Evolutionary conservation across 495 filamentous ascomycete genomes (phyloP), one percentile per base, ranked within the genome.

Genomic region (Hyaloscypha hepaticicola): DNA sequence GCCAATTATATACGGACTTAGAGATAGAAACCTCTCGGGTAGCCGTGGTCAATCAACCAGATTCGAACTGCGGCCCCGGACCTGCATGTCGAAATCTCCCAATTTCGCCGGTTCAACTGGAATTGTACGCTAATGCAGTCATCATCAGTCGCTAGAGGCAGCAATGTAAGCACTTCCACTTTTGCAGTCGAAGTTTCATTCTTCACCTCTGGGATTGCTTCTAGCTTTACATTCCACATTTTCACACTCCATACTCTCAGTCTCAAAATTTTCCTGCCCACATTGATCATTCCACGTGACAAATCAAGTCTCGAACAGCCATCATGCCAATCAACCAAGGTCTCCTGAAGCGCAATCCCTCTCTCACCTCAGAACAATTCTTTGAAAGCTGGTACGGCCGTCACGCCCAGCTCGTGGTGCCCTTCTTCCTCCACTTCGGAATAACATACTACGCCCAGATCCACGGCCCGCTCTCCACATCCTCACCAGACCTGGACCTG

Each of bases 331-430:
- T 60, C 8, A 49, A 12, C 21, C 63, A 66, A 63, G 67, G 34
- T n/a, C 67, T 69, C 41, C 52, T 69, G 16, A 58, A 59, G 26
- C 63, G 63, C 52, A 65, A 64, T 48, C 63, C 67, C 1, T 6
- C 41, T 27, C 51, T 69, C 34, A 66, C 67, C 26, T 27, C 19
- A 5, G 22, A 66, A 38, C 31, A 66, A 61, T 69, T 69, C 67
- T 69, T 63, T 2, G 59, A 62, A 1, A 27, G 48, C 53, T 69
- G 64, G 58, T 69, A 58, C 28, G 33, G 16, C 0, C 27, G 53
- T 1, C 64, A 69, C 48, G 63, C 67, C 8, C 22, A 25, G 25
- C 21, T 66, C n/a, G 67, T 66, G 0, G 31, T 63, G 22, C 67
- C 67, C 0, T 52, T 58, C 19, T 69, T 69, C 27, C 45, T 66